Evolutionary conservation across 768 basidiomycete genomes (phyloP).

Genomic region (Gloeophyllum trabeum): DNA sequence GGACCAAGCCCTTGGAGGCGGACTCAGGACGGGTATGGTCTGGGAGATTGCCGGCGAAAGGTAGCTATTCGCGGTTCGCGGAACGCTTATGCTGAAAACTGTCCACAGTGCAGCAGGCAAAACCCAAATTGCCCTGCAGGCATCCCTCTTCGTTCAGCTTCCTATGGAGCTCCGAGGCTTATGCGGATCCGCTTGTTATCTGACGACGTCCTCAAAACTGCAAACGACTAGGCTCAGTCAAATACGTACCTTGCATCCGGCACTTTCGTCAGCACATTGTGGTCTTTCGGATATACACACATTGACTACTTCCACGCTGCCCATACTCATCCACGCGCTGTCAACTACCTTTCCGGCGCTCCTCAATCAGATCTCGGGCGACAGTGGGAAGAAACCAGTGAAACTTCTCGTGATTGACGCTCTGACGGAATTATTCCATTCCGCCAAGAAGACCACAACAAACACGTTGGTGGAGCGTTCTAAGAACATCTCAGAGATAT

Average conservation of each 20-base stretch:
- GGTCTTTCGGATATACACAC: slow-evolving; percentile 52
- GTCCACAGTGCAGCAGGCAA: slow-evolving; percentile 79
- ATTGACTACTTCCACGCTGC: slow-evolving; percentile 40
- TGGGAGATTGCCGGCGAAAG: slow-evolving; percentile 90
- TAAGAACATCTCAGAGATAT: slow-evolving; percentile 53
- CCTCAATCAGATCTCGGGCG: slow-evolving; percentile 23
- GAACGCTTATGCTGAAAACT: neutral
- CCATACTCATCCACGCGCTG: slow-evolving; percentile 44
- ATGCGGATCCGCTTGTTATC: slow-evolving; percentile 60
- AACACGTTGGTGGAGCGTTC: slow-evolving; percentile 64
- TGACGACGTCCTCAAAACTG: slow-evolving; percentile 63
- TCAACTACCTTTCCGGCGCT: slow-evolving; percentile 41
- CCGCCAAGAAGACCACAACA: slow-evolving; percentile 44
- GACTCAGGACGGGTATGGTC: slow-evolving; percentile 66
- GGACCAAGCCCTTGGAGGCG: slow-evolving; percentile 67
- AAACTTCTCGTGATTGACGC: slow-evolving; percentile 82
- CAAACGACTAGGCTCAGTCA: slow-evolving; percentile 60
- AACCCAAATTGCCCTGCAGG: slow-evolving; percentile 82
- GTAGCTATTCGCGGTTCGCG: slow-evolving; percentile 26
- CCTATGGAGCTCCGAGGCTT: slow-evolving; percentile 45
- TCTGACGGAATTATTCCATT: slow-evolving; percentile 76
- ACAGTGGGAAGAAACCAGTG: slow-evolving; percentile 38
- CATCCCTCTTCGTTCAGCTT: slow-evolving; percentile 70
- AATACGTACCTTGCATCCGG: slow-evolving; percentile 38
- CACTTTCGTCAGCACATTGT: slow-evolving; percentile 28